A percentile compares a stretch with the other conserved stretches of the same genome.
phyloP scores from a whole-genome alignment of 2,329 filamentous ascomycete species.

The Venturia oleaginea region DNA sequence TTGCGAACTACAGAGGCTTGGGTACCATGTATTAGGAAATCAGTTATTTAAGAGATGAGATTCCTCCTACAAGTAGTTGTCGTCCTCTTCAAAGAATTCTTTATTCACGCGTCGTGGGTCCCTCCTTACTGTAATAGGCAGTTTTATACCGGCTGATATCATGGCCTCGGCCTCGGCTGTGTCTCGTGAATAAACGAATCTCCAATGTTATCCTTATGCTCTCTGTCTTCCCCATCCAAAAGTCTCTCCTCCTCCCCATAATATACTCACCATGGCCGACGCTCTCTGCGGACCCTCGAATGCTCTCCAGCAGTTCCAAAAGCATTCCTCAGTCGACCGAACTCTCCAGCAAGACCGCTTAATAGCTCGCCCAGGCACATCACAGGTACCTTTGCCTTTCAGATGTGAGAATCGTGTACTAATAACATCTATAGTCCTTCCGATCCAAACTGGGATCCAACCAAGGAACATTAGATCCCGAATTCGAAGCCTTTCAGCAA shows the following conservation, averaged over 20 bases:
- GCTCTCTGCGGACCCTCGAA: conserved; percentile 67
- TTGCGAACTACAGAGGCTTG: not conserved
- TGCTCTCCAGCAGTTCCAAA: conserved; percentile 62
- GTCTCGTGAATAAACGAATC: not conserved
- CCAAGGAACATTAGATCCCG: conserved; percentile 49
- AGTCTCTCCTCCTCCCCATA: not conserved
- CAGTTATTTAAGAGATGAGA: no score
- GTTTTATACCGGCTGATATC: not conserved
- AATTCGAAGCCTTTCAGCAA: conserved; percentile 62
- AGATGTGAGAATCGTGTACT: not conserved
- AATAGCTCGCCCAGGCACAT: conserved; percentile 42
- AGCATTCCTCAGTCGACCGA: conserved; percentile 59
- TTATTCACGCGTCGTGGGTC: not conserved
- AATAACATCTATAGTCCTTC: conserved; percentile 43
- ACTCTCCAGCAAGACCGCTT: conserved; percentile 66
- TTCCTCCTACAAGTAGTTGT: not conserved
- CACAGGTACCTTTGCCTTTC: conserved; percentile 38
- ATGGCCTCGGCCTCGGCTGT: not conserved
- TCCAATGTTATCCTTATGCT: not conserved
- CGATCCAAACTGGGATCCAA: conserved; percentile 46
- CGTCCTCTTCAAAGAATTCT: not conserved
- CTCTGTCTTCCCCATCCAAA: not conserved
- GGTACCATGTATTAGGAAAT: not conserved
- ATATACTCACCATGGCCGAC: conserved; percentile 48
- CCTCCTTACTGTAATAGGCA: not conserved